These are phyloP conservation scores for Xylaria sp. DNA, from an alignment of 2,329 filamentous ascomycete species.

Conservation along the genomic window DNA sequence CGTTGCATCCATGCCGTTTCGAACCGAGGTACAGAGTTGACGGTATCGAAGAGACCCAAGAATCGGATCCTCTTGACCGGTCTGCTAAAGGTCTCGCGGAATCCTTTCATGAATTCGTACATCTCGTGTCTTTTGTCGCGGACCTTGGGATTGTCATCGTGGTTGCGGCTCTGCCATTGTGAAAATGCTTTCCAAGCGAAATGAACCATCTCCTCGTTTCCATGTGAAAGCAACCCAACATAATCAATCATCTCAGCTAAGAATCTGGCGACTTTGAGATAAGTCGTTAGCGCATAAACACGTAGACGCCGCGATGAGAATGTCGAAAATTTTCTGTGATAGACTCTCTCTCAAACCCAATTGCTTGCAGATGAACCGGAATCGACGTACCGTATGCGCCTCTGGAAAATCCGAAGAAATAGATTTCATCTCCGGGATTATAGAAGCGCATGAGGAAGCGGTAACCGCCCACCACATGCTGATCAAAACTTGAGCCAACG, in stretches of 20 bases:
- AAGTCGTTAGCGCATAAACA: slow-evolving; percentile 8
- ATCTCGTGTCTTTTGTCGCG: slow-evolving; percentile 67
- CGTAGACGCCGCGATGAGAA: no score
- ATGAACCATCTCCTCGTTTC: slow-evolving; percentile 85
- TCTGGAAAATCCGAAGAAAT: slow-evolving; percentile 78
- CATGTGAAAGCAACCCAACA: slow-evolving; percentile 80
- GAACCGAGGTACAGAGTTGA: slow-evolving; percentile 82
- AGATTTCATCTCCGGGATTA: slow-evolving; percentile 70
- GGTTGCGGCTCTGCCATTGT: slow-evolving; percentile 73
- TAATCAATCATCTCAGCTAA: slow-evolving; percentile 87
- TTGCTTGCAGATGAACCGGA: no score
- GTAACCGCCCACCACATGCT: slow-evolving; percentile 86
- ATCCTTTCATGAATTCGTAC: slow-evolving; percentile 80
- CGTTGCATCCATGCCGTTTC: slow-evolving; percentile 82
- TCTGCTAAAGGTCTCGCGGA: slow-evolving; percentile 82
- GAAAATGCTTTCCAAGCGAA: slow-evolving; percentile 88
- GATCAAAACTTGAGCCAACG: slow-evolving; percentile 80
- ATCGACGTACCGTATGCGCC: slow-evolving; percentile 64
- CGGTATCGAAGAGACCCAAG: slow-evolving; percentile 82
- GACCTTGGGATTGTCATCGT: slow-evolving; percentile 55
- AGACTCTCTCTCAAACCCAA: no score
- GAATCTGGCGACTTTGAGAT: slow-evolving; percentile 69
- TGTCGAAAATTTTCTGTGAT: background rate
- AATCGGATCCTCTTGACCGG: slow-evolving; percentile 79
- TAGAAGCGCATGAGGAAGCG: slow-evolving; percentile 82